phyloP scores from a whole-genome alignment of 345 rosid genomes.

The Nephelium lappaceum region DNA sequence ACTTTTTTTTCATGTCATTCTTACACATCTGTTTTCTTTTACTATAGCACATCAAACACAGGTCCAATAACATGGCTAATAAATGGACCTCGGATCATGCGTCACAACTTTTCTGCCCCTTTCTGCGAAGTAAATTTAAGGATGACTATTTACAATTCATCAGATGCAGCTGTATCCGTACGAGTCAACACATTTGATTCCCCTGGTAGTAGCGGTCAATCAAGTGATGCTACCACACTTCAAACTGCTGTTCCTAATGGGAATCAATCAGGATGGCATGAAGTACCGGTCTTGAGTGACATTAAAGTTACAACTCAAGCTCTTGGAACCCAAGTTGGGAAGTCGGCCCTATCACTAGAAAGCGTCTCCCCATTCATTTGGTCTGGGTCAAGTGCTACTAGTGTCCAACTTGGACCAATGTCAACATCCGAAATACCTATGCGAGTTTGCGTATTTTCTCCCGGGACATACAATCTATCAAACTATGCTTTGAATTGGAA shows the following conservation, averaged over 20 bases:
- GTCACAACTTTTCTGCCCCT: slow-evolving; percentile 66
- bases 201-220: slow-evolving; percentile 25
- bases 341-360: slow-evolving; percentile 40
- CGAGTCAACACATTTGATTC: slow-evolving; percentile 48
- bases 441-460: slow-evolving; percentile 71
- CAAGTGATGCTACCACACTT: slow-evolving; percentile 25
- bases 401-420: slow-evolving; percentile 52
- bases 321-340: slow-evolving; percentile 31
- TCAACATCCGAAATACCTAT: slow-evolving; percentile 63
- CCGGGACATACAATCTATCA: slow-evolving; percentile 79
- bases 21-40: slow-evolving; percentile 11
- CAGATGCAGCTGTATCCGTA: slow-evolving; percentile 49
- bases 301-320: slow-evolving; percentile 53
- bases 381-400: slow-evolving; percentile 80
- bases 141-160: slow-evolving; percentile 73
- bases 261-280: slow-evolving; percentile 71
- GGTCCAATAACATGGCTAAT: slow-evolving; percentile 78
- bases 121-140: slow-evolving; percentile 60
- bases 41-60: slow-evolving; percentile 56
- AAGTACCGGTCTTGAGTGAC: slow-evolving; percentile 46
- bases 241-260: slow-evolving; percentile 33
- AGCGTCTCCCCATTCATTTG: slow-evolving; percentile 70
- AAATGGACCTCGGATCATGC: slow-evolving; percentile 58
- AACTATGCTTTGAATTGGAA: slow-evolving; percentile 78
- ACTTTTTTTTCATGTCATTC: not conserved